Evolutionary conservation across 805 yeast genomes (phyloP).

Genomic region (Suhomyces prunicola): DNA sequence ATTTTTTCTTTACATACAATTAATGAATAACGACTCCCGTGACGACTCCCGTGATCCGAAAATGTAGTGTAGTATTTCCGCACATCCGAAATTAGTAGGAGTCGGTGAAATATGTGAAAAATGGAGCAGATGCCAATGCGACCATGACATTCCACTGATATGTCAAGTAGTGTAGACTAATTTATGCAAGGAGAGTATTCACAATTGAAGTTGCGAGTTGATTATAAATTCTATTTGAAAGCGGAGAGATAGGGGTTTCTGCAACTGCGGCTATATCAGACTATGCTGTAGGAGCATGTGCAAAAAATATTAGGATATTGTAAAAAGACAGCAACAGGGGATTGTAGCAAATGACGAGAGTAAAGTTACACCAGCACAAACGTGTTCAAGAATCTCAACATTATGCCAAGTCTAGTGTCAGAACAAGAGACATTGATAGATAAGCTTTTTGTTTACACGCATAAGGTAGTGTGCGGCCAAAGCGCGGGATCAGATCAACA

Average conservation of each 20-base stretch:
- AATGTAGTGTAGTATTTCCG: background rate
- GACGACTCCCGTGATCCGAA: background rate
- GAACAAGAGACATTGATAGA: background rate
- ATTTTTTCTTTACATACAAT: background rate
- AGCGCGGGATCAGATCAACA: background rate
- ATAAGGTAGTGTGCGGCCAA: background rate
- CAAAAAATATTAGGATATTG: background rate
- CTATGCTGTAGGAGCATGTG: background rate
- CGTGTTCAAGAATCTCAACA: background rate
- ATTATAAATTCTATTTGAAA: background rate
- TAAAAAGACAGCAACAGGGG: background rate
- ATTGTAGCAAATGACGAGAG: background rate
- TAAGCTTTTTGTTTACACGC: background rate
- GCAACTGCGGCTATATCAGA: background rate
- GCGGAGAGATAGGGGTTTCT: background rate
- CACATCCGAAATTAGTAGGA: background rate
- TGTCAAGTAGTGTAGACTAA: background rate
- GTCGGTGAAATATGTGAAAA: background rate
- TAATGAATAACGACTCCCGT: slow-evolving; percentile 1
- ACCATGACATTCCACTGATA: background rate
- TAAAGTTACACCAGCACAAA: background rate
- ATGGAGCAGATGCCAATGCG: background rate
- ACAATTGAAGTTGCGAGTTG: background rate
- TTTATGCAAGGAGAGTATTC: background rate
- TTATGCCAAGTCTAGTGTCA: background rate